These are phyloP conservation scores for Collariella sp. DNA, from an alignment of 495 filamentous ascomycete genomes.

Conservation along the genomic window DNA sequence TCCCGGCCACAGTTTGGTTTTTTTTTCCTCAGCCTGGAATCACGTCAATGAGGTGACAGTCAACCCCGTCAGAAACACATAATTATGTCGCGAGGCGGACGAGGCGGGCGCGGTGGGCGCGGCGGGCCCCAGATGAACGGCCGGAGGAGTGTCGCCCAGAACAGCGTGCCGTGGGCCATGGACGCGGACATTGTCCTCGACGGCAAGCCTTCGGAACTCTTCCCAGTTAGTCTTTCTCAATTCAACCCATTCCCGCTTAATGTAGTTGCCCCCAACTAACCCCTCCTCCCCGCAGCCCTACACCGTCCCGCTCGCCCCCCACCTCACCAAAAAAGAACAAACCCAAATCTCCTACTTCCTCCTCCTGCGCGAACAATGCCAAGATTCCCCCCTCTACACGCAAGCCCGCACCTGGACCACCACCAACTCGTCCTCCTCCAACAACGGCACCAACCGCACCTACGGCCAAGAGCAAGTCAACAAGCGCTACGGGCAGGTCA, in stretches of 20 bases:
- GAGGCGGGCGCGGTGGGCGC: constrained; percentile 29
- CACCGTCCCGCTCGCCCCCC: constrained; percentile 33
- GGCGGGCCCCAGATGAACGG: constrained; percentile 16
- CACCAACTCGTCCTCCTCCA: no score
- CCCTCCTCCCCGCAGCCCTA: constrained; percentile 22
- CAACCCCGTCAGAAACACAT: neutral
- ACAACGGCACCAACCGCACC: constrained; percentile 17
- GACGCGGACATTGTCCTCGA: constrained; percentile 28
- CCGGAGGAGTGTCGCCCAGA: constrained; percentile 18
- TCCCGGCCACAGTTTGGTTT: neutral
- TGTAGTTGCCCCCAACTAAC: neutral
- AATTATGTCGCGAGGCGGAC: constrained; percentile 26
- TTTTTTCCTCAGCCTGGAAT: no score
- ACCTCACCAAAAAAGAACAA: constrained; percentile 33
- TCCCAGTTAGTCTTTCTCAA: constrained; percentile 22
- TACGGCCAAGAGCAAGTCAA: constrained; percentile 46
- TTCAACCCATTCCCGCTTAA: neutral
- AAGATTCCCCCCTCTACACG: constrained; percentile 44
- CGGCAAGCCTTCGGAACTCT: constrained; percentile 35
- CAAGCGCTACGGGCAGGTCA: constrained; percentile 38
- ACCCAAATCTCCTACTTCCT: constrained; percentile 39
- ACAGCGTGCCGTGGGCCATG: constrained; percentile 28
- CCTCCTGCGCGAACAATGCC: constrained; percentile 39
- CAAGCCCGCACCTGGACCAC: constrained; percentile 23
- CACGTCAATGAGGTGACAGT: constrained; percentile 1